Conservation (phyloP, 2,329 filamentous ascomycete genomes). For the Ophiocordyceps camponoti-leonardi region DNA sequence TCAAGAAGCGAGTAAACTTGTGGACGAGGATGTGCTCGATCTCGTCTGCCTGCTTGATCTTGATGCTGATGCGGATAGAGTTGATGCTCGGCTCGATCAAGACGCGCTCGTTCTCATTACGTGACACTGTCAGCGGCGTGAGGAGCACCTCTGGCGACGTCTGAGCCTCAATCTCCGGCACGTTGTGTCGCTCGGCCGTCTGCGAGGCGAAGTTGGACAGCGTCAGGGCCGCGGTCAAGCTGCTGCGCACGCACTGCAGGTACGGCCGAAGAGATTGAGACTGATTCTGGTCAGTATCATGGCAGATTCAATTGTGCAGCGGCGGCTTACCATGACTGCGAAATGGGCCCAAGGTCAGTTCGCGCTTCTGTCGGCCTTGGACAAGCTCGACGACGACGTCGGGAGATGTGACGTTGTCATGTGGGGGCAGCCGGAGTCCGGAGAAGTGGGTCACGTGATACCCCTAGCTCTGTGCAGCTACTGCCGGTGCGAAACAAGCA, state of each 20-base stretch:
- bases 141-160: conserved; percentile 88
- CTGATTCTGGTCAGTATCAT: conserved; percentile 22
- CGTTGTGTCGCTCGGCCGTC: conserved; percentile 91
- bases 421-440: not conserved
- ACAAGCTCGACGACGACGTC: not conserved
- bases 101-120: conserved; percentile 95
- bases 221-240: conserved; percentile 81
- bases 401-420: not conserved
- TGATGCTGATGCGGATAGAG: conserved; percentile 91
- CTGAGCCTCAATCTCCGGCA: conserved; percentile 87
- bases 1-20: conserved; percentile 95
- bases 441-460: not conserved
- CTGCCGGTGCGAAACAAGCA: not conserved
- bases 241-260: conserved; percentile 88
- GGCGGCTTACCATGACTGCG: not conserved
- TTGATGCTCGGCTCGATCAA: conserved; percentile 95
- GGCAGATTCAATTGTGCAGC: not conserved
- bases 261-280: conserved; percentile 96
- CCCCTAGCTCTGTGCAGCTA: not conserved
- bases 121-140: conserved; percentile 75
- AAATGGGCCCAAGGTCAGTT: not conserved
- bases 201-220: conserved; percentile 91
- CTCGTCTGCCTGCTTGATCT: conserved; percentile 98
- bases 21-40: conserved; percentile 96
- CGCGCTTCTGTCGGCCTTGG: not conserved